Percentiles rank a stretch among this genome's conserved stretches.
Conservation (phyloP, 2,329 filamentous ascomycete species). For the Periconia digitata region DNA sequence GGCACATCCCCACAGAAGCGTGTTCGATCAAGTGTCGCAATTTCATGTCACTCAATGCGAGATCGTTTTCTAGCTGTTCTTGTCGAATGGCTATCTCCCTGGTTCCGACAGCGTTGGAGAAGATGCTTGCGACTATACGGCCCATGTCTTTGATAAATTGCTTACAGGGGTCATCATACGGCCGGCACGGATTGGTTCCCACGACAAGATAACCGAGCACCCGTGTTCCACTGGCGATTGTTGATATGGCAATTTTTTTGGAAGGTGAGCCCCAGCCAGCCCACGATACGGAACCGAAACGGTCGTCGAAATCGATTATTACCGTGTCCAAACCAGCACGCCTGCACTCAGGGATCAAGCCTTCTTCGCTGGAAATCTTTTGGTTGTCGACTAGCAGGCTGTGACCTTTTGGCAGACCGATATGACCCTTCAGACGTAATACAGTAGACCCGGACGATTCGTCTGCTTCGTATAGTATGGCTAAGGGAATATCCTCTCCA, state of each 20-base stretch:
- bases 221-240: conserved; percentile 23
- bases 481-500: conserved; percentile 31
- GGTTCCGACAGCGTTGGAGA: conserved; percentile 23
- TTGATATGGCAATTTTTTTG: conserved; percentile 27
- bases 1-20: conserved; percentile 38
- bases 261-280: conserved; percentile 28
- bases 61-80: conserved; percentile 35
- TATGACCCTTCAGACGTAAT: conserved; percentile 27
- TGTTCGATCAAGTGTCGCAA: conserved; percentile 39
- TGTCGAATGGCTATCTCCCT: conserved; percentile 27
- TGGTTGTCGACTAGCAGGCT: conserved; percentile 25
- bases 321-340: conserved; percentile 22
- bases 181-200: conserved; percentile 40
- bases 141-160: conserved; percentile 37
- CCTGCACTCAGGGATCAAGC: conserved; percentile 31
- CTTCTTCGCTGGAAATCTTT: conserved; percentile 23
- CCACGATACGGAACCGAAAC: conserved; percentile 33
- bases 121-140: conserved; percentile 34
- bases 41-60: conserved; percentile 37
- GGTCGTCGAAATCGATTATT: conserved; percentile 31
- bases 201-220: conserved; percentile 35
- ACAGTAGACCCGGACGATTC: conserved; percentile 9
- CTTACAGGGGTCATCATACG: conserved; percentile 31
- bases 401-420: conserved; percentile 31
- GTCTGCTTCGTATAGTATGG: conserved; percentile 31